Evolutionary conservation across 495 filamentous ascomycete genomes (phyloP).

Genomic region (Hypoxylon lienhwacheense): DNA sequence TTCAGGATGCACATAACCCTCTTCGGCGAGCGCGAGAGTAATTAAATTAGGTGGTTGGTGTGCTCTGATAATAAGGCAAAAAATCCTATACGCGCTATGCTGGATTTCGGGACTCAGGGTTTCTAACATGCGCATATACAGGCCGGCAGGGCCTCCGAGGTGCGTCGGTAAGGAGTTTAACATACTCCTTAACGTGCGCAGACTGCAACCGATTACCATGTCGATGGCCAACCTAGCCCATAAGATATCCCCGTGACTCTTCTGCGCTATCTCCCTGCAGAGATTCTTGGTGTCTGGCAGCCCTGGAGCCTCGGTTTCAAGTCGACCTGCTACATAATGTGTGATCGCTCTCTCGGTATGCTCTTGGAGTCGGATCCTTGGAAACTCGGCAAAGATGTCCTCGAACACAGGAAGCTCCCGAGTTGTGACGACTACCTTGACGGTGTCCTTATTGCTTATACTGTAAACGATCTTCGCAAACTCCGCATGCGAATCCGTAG

Average conservation of each 20-base stretch:
- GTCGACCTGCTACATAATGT: slow-evolving; percentile 36
- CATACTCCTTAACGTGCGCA: slow-evolving; percentile 30
- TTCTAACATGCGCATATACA: slow-evolving; percentile 41
- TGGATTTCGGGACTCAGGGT: slow-evolving; percentile 33
- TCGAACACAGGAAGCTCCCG: slow-evolving; percentile 37
- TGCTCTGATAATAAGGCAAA: slow-evolving; percentile 34
- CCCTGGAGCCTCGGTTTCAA: slow-evolving; percentile 37
- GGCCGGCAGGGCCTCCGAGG: slow-evolving; percentile 36
- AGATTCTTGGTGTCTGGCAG: slow-evolving; percentile 36
- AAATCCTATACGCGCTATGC: slow-evolving; percentile 35
- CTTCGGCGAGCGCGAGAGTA: slow-evolving; percentile 34
- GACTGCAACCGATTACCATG: slow-evolving; percentile 37
- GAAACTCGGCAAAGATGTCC: slow-evolving; percentile 28
- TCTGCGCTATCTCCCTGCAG: slow-evolving; percentile 36
- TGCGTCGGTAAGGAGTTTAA: slow-evolving; percentile 35
- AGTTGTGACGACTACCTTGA: slow-evolving; percentile 35
- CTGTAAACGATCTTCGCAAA: slow-evolving; percentile 32
- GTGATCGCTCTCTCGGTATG: slow-evolving; percentile 38
- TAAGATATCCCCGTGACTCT: slow-evolving; percentile 37
- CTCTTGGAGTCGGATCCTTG: slow-evolving; percentile 36
- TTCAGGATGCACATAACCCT: slow-evolving; percentile 30
- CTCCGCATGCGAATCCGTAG: slow-evolving; percentile 33
- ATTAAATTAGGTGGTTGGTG: slow-evolving; percentile 38
- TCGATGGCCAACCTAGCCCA: slow-evolving; percentile 41
- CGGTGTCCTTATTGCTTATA: slow-evolving; percentile 31